These are phyloP conservation scores for Dichotomopilus funicola DNA, from an alignment of 2,329 filamentous ascomycete genomes.

Conservation along the genomic window DNA sequence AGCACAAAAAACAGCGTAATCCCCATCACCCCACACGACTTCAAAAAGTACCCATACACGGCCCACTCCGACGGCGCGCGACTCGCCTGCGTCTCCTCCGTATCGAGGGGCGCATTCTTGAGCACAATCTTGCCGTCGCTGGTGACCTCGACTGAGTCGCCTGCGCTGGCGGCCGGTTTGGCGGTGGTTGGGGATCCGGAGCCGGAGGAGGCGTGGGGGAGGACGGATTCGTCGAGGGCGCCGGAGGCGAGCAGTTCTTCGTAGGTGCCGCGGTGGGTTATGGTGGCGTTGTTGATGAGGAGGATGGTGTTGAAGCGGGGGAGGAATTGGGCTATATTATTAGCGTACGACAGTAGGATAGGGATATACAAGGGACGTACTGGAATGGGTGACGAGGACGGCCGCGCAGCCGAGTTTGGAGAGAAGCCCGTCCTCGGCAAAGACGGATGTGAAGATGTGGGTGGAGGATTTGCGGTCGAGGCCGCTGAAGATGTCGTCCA, in stretches of 20 bases:
- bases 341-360: not conserved
- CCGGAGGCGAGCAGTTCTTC: constrained; percentile 5
- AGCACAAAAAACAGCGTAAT: constrained; percentile 11
- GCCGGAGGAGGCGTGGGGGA: not conserved
- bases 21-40: constrained; percentile 4
- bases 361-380: not conserved
- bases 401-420: constrained; percentile 6
- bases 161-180: constrained; percentile 1
- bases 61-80: constrained; percentile 9
- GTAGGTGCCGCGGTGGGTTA: constrained; percentile 3
- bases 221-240: constrained; percentile 1
- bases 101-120: constrained; percentile 6
- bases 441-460: constrained; percentile 9
- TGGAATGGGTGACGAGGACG: constrained; percentile 6
- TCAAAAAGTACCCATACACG: constrained; percentile 10
- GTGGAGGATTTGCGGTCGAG: constrained; percentile 9
- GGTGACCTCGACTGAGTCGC: constrained; percentile 5
- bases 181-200: not conserved
- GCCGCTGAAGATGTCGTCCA: constrained; percentile 15
- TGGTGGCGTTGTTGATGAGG: constrained; percentile 3
- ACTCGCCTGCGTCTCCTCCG: constrained; percentile 5
- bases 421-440: constrained; percentile 7
- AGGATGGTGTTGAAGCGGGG: constrained; percentile 8
- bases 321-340: constrained; percentile 7
- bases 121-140: constrained; percentile 10